Base-by-base conservation (phyloP, 1,284 basidiomycete species). In the Coniferiporia weirii region DNA sequence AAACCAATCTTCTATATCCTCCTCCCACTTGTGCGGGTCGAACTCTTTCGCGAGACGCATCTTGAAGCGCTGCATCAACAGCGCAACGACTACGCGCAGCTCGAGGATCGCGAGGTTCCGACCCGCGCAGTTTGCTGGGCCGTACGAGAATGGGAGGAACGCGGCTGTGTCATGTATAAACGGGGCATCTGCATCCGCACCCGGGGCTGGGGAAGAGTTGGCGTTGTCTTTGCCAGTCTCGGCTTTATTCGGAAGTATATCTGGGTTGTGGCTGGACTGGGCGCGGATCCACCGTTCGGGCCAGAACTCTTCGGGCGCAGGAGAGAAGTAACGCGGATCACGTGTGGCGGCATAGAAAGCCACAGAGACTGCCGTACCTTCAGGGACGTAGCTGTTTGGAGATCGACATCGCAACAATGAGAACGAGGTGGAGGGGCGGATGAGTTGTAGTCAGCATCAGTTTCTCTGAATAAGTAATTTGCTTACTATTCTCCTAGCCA, bases 281-380 rank as follows among this genome's bases (percentile, higher is more conserved):
- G 27, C 27, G 27, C 27, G 27, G 27, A 27, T 27, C 76, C 76
- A 78, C 27, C 76, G 70, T 36, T 78, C 75, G 6, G 76, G 76
- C 66, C 72, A 70, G 64, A 77, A 78, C 3, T 63, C 49, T 20
- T 77, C 68, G 10, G 76, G 74, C 38, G 65, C 65, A 1, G 74
- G 73, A 4, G 67, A 74, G 60, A 78, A 78, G 65, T 77, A 63
- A 10, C 68, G 67, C 15, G 73, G 66, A 55, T 72, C 68, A 22
- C 72, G 69, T 51, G 82, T 80, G 8, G 82, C 64, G 27, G 72
- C 73, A 63, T 82, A 81, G 5, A 70, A 70, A 43, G 79, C 77
- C 35, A 81, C 69, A 56, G 73, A 75, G 9, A 79, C 71, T 50
- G 71, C 73, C 2, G 79, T 82, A 43, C 76, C 76, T 65, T 79